A percentile compares a stretch with the other conserved stretches of the same genome.
phyloP scores from a whole-genome alignment of 2,329 filamentous ascomycete species.

The Aspergillus awamori region DNA sequence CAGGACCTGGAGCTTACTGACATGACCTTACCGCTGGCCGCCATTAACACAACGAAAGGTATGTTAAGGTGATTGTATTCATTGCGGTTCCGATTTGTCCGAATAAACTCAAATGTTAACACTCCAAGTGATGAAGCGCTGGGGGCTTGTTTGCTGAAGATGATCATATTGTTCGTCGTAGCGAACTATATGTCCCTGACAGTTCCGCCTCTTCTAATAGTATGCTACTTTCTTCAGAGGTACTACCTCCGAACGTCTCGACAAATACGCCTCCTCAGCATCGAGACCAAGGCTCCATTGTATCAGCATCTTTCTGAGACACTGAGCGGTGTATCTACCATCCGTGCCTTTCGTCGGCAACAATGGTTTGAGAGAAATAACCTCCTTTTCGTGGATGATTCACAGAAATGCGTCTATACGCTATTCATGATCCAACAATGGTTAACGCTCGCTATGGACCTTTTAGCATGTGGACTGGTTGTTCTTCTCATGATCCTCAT shows the following conservation, averaged over 20 bases:
- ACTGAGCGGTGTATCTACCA: background rate
- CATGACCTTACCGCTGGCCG: background rate
- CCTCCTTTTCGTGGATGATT: background rate
- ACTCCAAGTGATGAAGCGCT: background rate
- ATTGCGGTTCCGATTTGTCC: too few species aligned
- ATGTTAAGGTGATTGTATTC: background rate
- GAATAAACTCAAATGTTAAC: too few species aligned
- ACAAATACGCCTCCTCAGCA: background rate
- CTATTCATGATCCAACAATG: background rate
- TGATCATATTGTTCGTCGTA: background rate
- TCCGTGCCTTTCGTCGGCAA: background rate
- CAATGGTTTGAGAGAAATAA: background rate
- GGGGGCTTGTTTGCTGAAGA: background rate
- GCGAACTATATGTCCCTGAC: background rate
- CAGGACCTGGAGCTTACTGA: background rate
- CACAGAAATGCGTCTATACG: background rate
- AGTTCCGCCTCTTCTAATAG: background rate
- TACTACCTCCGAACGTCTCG: background rate
- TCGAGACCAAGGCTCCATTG: background rate
- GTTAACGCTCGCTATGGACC: constrained; percentile 1
- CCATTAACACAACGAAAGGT: constrained; percentile 1
- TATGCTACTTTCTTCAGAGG: background rate
- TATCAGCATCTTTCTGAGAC: background rate
- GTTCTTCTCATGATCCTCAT: background rate
- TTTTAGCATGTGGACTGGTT: background rate